These are phyloP conservation scores for Aureobasidium uvarum DNA, from an alignment of 2,329 filamentous ascomycete species.

Conservation along the genomic window DNA sequence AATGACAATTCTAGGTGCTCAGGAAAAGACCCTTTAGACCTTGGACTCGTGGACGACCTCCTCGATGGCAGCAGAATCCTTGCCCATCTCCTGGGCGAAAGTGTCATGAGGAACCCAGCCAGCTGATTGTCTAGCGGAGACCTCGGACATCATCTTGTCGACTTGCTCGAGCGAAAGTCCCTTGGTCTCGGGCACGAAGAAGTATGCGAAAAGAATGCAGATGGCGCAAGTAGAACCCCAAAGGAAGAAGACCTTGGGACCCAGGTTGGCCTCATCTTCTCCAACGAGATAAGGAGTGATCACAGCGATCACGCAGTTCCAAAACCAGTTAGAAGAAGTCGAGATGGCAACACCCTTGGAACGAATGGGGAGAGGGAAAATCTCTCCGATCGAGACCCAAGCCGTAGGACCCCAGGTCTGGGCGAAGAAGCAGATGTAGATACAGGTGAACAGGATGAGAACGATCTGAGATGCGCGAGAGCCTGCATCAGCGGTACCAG, in stretches of 20 bases:
- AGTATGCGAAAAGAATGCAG: slow-evolving; percentile 40
- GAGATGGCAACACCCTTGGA: slow-evolving; percentile 68
- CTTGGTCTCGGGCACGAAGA: slow-evolving; percentile 43
- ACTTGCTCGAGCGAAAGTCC: slow-evolving; percentile 43
- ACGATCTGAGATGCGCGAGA: slow-evolving; percentile 52
- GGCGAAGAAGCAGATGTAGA: slow-evolving; percentile 92
- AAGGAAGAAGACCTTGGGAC: slow-evolving; percentile 49
- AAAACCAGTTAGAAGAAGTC: slow-evolving; percentile 88
- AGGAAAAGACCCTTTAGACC: background rate
- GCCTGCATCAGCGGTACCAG: slow-evolving; percentile 43
- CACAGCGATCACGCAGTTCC: slow-evolving; percentile 46
- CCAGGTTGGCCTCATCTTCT: slow-evolving; percentile 54
- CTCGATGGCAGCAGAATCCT: slow-evolving; percentile 26
- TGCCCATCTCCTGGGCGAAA: slow-evolving; percentile 34
- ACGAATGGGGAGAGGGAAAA: slow-evolving; percentile 68
- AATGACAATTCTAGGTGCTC: background rate
- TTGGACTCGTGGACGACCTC: slow-evolving; percentile 27
- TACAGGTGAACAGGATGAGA: slow-evolving; percentile 80
- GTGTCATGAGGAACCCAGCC: slow-evolving; percentile 37
- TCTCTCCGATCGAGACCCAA: slow-evolving; percentile 66
- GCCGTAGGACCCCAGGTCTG: slow-evolving; percentile 64
- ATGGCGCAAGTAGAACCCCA: slow-evolving; percentile 43
- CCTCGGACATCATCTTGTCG: slow-evolving; percentile 48
- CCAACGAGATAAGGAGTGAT: slow-evolving; percentile 73
- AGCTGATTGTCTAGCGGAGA: slow-evolving; percentile 43